These are phyloP conservation scores for Epicoccum nigrum DNA, from an alignment of 2,329 filamentous ascomycete genomes.

Conservation along the genomic window DNA sequence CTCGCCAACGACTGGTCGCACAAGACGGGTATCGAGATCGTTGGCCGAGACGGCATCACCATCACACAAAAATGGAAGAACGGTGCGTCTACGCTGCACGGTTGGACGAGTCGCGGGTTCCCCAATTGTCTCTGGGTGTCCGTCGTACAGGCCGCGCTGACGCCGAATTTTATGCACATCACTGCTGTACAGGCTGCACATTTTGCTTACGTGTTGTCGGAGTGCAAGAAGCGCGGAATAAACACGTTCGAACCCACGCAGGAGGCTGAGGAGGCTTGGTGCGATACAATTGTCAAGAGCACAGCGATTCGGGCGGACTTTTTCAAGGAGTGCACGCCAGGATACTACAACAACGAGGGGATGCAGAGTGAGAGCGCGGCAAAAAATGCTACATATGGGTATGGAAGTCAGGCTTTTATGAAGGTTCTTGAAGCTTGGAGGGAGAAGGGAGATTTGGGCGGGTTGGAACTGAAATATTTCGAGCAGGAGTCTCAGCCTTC, in stretches of 20 bases:
- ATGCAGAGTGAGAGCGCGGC: slow-evolving; percentile 22
- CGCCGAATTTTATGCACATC: slow-evolving; percentile 36
- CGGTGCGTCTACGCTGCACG: slow-evolving; percentile 60
- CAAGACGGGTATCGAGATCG: slow-evolving; percentile 47
- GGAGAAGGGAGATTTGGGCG: slow-evolving; percentile 34
- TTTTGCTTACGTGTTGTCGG: slow-evolving; percentile 53
- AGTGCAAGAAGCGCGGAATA: slow-evolving; percentile 39
- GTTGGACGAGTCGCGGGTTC: slow-evolving; percentile 56
- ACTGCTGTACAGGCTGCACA: slow-evolving; percentile 47
- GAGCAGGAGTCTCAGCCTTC: not conserved
- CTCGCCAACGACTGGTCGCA: slow-evolving; percentile 39
- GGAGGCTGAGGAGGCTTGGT: slow-evolving; percentile 58
- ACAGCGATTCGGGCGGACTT: slow-evolving; percentile 50
- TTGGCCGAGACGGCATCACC: slow-evolving; percentile 53
- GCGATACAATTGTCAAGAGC: slow-evolving; percentile 47
- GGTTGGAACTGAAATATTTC: slow-evolving; percentile 33
- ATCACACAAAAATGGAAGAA: slow-evolving; percentile 56
- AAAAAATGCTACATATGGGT: slow-evolving; percentile 36
- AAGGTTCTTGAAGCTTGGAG: slow-evolving; percentile 44
- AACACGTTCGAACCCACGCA: slow-evolving; percentile 53
- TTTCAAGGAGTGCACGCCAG: slow-evolving; percentile 59
- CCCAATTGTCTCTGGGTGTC: slow-evolving; percentile 61
- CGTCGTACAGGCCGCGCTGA: slow-evolving; percentile 28
- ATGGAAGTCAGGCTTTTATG: slow-evolving; percentile 29
- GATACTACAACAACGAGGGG: slow-evolving; percentile 55